Evolutionary conservation across 805 yeast genomes (phyloP).

Genomic region (Saturnispora sanitii): DNA sequence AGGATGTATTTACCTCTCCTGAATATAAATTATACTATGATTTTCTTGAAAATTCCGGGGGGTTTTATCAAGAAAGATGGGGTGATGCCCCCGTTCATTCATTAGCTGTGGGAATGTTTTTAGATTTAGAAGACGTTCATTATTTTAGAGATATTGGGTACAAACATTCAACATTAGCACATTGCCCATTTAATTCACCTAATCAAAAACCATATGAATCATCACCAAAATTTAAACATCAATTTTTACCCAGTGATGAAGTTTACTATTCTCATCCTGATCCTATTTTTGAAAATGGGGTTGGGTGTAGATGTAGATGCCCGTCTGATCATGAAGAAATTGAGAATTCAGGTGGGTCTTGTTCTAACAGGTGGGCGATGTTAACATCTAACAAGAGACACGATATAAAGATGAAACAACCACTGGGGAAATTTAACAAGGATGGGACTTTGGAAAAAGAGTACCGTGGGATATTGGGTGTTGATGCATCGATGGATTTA

Average conservation of each 20-base stretch:
- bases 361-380: conserved; percentile 42
- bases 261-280: conserved; percentile 28
- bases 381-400: conserved; percentile 21
- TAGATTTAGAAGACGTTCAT: conserved; percentile 64
- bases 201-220: conserved; percentile 38
- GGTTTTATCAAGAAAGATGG: conserved; percentile 90
- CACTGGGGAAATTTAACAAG: background rate
- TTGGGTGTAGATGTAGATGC: conserved; percentile 82
- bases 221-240: conserved; percentile 26
- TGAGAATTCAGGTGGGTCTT: conserved; percentile 45
- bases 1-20: conserved; percentile 60
- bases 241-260: conserved; percentile 28
- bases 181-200: conserved; percentile 69
- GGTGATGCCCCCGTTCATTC: conserved; percentile 97
- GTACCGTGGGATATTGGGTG: conserved; percentile 10
- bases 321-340: conserved; percentile 44
- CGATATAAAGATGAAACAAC: background rate
- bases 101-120: conserved; percentile 68
- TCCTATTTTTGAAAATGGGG: conserved; percentile 11
- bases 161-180: conserved; percentile 67
- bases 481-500: conserved; percentile 18
- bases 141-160: conserved; percentile 92
- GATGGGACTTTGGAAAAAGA: conserved; percentile 1
- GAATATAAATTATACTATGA: conserved; percentile 60
- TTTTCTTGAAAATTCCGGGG: conserved; percentile 61